Conservation (phyloP, 495 filamentous ascomycete genomes). For the Talaromyces wortmannii region DNA sequence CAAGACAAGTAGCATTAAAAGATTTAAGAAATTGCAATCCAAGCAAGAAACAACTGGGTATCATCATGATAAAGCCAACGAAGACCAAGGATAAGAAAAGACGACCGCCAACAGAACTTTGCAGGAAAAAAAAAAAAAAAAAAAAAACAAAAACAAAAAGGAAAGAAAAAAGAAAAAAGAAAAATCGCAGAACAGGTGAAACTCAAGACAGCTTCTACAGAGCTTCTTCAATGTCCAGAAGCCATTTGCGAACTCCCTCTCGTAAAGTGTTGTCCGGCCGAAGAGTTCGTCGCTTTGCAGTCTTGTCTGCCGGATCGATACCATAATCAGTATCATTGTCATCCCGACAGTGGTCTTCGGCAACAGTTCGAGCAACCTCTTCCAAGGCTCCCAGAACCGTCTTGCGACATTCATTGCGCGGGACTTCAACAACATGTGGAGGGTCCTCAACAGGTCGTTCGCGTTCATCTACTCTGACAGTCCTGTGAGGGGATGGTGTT, state of each 20-base stretch:
- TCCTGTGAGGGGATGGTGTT: constrained; percentile 34
- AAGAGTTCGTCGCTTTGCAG: constrained; percentile 29
- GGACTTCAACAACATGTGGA: constrained; percentile 31
- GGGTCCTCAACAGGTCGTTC: constrained; percentile 16
- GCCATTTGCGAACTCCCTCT: constrained; percentile 60
- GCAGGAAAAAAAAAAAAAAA: constrained; percentile 5
- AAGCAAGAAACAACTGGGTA: constrained; percentile 3
- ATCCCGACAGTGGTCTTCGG: constrained; percentile 44
- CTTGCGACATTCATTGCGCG: constrained; percentile 52
- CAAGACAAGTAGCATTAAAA: neutral
- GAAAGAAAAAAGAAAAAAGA: constrained; percentile 6
- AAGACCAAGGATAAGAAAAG: too few relatives aligned
- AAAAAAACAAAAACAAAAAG: constrained; percentile 1
- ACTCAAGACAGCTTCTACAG: constrained; percentile 17
- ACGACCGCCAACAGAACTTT: neutral
- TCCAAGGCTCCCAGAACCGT: constrained; percentile 58
- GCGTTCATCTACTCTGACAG: constrained; percentile 16
- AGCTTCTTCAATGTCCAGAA: constrained; percentile 49
- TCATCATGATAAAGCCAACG: neutral
- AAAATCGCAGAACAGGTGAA: neutral
- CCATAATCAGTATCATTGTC: constrained; percentile 29
- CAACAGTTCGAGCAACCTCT: constrained; percentile 55
- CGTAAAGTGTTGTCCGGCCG: constrained; percentile 51
- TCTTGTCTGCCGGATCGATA: constrained; percentile 12
- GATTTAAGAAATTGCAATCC: neutral